Evolutionary conservation across 441 rosid genomes (phyloP).

Genomic region (Adansonia rubrostipa): DNA sequence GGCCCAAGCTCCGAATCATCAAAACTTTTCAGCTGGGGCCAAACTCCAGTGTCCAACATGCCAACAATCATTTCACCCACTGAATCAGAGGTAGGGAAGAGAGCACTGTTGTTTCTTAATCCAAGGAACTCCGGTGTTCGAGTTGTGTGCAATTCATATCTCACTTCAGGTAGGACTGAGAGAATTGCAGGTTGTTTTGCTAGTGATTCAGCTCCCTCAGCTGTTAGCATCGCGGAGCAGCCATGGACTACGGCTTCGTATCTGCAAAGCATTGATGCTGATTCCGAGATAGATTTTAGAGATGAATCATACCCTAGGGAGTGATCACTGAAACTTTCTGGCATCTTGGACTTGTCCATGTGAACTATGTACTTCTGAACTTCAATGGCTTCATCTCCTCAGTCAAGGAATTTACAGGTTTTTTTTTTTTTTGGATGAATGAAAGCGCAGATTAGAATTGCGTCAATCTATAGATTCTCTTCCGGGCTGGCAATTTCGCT

Average conservation of each 20-base stretch:
- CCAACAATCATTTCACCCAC: slow-evolving; percentile 37
- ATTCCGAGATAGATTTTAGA: slow-evolving; percentile 43
- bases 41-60: slow-evolving; percentile 38
- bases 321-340: slow-evolving; percentile 46
- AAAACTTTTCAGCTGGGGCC: slow-evolving; percentile 41
- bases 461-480: no score
- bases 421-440: no score
- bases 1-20: slow-evolving; percentile 37
- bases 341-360: slow-evolving; percentile 59
- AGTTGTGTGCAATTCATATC: slow-evolving; percentile 44
- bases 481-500: no score
- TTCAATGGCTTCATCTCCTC: no score
- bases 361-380: slow-evolving; percentile 40
- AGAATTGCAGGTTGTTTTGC: slow-evolving; percentile 35
- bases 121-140: slow-evolving; percentile 45
- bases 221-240: slow-evolving; percentile 37
- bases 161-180: slow-evolving; percentile 37
- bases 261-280: slow-evolving; percentile 54
- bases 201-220: slow-evolving; percentile 34
- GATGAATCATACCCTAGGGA: slow-evolving; percentile 51
- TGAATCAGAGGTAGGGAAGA: slow-evolving; percentile 29
- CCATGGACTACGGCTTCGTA: slow-evolving; percentile 45
- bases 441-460: no score
- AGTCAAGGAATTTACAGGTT: no score
- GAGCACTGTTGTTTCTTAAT: slow-evolving; percentile 24